Evolutionary conservation across 2,329 filamentous ascomycete species (phyloP).

Genomic region (Aspergillus sergii): DNA sequence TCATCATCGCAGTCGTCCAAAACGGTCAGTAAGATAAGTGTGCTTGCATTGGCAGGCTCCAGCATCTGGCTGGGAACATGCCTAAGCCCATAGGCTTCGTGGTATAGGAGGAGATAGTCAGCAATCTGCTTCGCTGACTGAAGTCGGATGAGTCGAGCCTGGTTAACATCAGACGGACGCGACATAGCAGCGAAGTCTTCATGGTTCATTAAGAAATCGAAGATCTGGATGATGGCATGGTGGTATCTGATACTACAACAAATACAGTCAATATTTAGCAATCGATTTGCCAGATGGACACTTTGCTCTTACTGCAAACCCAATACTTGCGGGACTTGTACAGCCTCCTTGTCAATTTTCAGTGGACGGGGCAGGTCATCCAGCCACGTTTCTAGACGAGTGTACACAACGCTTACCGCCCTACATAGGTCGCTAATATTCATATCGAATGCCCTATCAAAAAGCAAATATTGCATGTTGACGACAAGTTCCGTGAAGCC

Average conservation of each 20-base stretch:
- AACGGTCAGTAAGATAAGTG: slow-evolving; percentile 24
- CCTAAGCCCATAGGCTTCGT: slow-evolving; percentile 30
- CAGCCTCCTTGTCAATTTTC: slow-evolving; percentile 15
- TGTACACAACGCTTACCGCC: slow-evolving; percentile 21
- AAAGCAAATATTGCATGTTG: slow-evolving; percentile 29
- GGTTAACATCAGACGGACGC: slow-evolving; percentile 12
- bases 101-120: slow-evolving; percentile 29
- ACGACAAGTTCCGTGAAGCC: slow-evolving; percentile 26
- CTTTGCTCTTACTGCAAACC: slow-evolving; percentile 31
- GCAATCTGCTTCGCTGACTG: slow-evolving; percentile 28
- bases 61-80: slow-evolving; percentile 33
- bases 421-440: slow-evolving; percentile 21
- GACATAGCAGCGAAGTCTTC: slow-evolving; percentile 11
- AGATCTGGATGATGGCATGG: slow-evolving; percentile 29
- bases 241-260: slow-evolving; percentile 32
- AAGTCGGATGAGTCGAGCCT: slow-evolving; percentile 21
- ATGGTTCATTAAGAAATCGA: slow-evolving; percentile 26
- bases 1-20: slow-evolving; percentile 27
- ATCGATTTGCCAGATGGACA: not conserved
- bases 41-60: slow-evolving; percentile 25
- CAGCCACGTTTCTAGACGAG: slow-evolving; percentile 27
- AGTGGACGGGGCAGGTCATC: slow-evolving; percentile 21
- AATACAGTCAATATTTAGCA: not conserved
- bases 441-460: slow-evolving; percentile 20
- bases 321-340: slow-evolving; percentile 29